Evolutionary conservation across 1,284 basidiomycete genomes (phyloP).

Genomic region (Malassezia vespertilionis): DNA sequence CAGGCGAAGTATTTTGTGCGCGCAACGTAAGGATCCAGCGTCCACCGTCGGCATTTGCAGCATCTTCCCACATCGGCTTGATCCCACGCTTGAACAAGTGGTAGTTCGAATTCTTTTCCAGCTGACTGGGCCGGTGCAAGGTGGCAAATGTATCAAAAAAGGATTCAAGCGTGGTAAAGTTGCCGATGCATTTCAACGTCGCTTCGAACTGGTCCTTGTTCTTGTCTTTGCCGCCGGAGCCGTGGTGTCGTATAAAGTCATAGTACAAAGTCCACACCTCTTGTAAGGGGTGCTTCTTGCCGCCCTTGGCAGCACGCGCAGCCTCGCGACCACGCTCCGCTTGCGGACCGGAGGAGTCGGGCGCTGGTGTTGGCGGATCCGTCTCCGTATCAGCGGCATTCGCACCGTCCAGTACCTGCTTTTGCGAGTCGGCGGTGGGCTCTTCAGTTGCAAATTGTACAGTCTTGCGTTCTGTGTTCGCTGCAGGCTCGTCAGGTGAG

Average conservation of each 20-base stretch:
- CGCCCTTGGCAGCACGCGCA: slow-evolving; percentile 8
- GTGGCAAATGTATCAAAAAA: slow-evolving; percentile 93
- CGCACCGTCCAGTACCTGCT: no score
- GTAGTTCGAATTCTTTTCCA: slow-evolving; percentile 79
- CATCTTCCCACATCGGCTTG: slow-evolving; percentile 93
- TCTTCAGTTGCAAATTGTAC: no score
- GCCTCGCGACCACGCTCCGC: slow-evolving; percentile 11
- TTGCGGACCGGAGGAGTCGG: no score
- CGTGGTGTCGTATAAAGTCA: slow-evolving; percentile 54
- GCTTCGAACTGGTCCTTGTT: slow-evolving; percentile 50
- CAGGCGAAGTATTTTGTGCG: slow-evolving; percentile 15
- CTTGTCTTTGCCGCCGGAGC: slow-evolving; percentile 44
- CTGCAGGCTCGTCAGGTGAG: no score
- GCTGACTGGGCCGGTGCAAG: slow-evolving; percentile 74
- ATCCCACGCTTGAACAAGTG: slow-evolving; percentile 79
- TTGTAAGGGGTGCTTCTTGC: slow-evolving; percentile 59
- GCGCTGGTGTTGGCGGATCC: no score
- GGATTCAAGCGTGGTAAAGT: slow-evolving; percentile 55
- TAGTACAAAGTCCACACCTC: slow-evolving; percentile 79
- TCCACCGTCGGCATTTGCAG: slow-evolving; percentile 75
- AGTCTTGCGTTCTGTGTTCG: no score
- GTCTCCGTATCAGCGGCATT: no score
- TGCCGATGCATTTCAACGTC: slow-evolving; percentile 31
- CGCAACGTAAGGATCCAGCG: slow-evolving; percentile 91
- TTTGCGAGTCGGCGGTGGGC: no score